A percentile compares a stretch with the other conserved stretches of the same genome.
phyloP scores from a whole-genome alignment of 345 rosid genomes.

The Conringia planisiliqua region DNA sequence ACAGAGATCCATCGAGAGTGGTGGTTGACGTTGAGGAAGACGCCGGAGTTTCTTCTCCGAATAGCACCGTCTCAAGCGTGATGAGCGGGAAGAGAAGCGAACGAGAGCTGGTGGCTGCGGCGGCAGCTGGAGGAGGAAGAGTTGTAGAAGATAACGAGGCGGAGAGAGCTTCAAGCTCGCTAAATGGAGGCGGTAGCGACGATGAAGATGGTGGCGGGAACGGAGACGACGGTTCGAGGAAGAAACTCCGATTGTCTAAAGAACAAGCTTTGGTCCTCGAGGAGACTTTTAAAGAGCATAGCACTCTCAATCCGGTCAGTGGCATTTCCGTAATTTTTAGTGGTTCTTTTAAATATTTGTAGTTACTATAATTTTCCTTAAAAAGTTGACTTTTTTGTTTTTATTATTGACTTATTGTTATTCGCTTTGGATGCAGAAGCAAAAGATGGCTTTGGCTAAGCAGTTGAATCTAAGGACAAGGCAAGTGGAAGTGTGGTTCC shows the following conservation, averaged over 20 bases:
- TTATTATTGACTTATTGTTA: background rate
- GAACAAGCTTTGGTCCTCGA: conserved; percentile 82
- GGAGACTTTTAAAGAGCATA: conserved; percentile 87
- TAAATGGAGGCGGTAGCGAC: conserved; percentile 53
- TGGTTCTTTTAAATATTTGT: background rate
- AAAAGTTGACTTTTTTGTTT: background rate
- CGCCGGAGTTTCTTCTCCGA: conserved; percentile 66
- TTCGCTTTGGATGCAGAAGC: conserved; percentile 46
- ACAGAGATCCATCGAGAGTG: conserved; percentile 44
- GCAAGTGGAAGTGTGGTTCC: conserved; percentile 96
- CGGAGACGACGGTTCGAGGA: conserved; percentile 73
- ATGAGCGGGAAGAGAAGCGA: conserved; percentile 73
- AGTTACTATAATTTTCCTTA: background rate
- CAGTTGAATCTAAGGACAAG: conserved; percentile 77
- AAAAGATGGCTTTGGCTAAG: conserved; percentile 71
- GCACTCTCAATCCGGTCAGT: conserved; percentile 90
- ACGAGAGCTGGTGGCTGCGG: conserved; percentile 44
- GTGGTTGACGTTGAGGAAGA: conserved; percentile 63
- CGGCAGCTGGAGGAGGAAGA: conserved; percentile 8
- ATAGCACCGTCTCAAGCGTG: conserved; percentile 76
- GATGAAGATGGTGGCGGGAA: conserved; percentile 76
- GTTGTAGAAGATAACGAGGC: conserved; percentile 49
- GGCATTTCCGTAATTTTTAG: conserved; percentile 26
- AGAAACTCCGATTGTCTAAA: conserved; percentile 77
- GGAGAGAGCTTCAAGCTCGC: conserved; percentile 66